These are phyloP conservation scores for Penicillium parvum DNA, from an alignment of 495 filamentous ascomycete species.

Conservation along the genomic window DNA sequence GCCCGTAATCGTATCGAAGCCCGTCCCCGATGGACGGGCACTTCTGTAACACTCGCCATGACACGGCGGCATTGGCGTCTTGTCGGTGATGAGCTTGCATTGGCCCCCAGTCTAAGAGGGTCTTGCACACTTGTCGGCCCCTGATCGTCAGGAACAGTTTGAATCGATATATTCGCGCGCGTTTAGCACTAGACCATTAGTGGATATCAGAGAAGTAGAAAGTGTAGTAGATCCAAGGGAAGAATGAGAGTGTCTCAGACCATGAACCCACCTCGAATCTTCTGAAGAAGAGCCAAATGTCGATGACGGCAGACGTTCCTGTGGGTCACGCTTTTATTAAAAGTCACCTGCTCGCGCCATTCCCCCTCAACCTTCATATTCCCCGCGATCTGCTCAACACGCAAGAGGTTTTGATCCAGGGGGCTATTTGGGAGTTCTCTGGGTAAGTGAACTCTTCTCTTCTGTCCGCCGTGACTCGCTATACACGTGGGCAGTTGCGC, in stretches of 20 bases:
- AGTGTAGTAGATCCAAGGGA: background rate
- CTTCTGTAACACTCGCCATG: too few relatives aligned
- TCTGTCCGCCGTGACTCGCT: background rate
- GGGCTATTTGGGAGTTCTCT: background rate
- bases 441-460: background rate
- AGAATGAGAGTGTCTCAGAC: too few relatives aligned
- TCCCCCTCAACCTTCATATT: slow-evolving; percentile 3
- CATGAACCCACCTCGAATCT: background rate
- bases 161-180: slow-evolving; percentile 5
- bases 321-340: slow-evolving; percentile 19
- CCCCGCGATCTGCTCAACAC: slow-evolving; percentile 1
- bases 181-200: too few relatives aligned
- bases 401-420: background rate
- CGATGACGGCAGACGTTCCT: slow-evolving; percentile 9
- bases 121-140: slow-evolving; percentile 1
- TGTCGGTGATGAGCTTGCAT: slow-evolving; percentile 5
- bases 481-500: slow-evolving; percentile 9
- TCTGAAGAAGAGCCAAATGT: background rate
- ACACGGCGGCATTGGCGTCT: background rate
- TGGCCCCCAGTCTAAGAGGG: slow-evolving; percentile 2
- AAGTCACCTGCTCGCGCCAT: slow-evolving; percentile 10
- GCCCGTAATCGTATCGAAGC: too few relatives aligned
- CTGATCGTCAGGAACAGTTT: slow-evolving; percentile 24
- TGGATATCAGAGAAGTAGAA: background rate
- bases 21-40: too few relatives aligned